Evolutionary conservation across 345 rosid genomes (phyloP), one percentile per base, ranked within the genome.

Genomic region (Arabis alpina): DNA sequence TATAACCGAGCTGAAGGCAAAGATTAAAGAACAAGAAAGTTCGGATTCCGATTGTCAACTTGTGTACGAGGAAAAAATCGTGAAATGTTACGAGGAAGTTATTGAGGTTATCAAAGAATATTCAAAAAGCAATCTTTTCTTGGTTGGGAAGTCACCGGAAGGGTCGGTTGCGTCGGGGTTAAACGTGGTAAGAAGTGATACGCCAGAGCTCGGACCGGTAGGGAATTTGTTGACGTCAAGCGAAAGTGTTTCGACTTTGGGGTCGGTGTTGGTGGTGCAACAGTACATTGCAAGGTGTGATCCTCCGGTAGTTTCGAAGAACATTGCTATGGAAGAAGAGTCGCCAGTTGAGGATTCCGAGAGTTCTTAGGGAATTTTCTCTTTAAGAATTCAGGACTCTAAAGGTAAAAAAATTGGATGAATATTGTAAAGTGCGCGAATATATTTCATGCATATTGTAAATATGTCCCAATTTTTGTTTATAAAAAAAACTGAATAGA

Each of bases 141-240:
- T 87, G 64, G 88, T 87, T 27, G 93, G 88, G 8, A 67, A 83
- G 70, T 81, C 69, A 72, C 85, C 89, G 6, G 86, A 67, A 0
- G 77, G 83, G 58, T 72, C 65, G 14, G 70, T 80, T 7, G 82
- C 81, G 43, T 70, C 73, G 4, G 62, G 82, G 40, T 52, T 85
- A 51, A 43, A 66, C n/a, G 70, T 10, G 5, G 55, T 32, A 13
- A 79, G 69, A 53, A 60, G 32, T 15, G 77, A 77, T 24, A 71
- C 70, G 8, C 77, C 74, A 3, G 80, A 77, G 54, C 73, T 77
- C 0, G 80, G 80, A 49, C 73, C 77, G 8, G 59, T 72, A 0
- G 80, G 77, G 42, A 74, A 68, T 19, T 64, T 85, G 64, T 43
- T 82, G 52, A 73, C 78, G n/a, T 71, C 79, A 36, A 69, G 75